Base-by-base conservation (phyloP, 345 rosid species). In the Populus pruinosa region DNA sequence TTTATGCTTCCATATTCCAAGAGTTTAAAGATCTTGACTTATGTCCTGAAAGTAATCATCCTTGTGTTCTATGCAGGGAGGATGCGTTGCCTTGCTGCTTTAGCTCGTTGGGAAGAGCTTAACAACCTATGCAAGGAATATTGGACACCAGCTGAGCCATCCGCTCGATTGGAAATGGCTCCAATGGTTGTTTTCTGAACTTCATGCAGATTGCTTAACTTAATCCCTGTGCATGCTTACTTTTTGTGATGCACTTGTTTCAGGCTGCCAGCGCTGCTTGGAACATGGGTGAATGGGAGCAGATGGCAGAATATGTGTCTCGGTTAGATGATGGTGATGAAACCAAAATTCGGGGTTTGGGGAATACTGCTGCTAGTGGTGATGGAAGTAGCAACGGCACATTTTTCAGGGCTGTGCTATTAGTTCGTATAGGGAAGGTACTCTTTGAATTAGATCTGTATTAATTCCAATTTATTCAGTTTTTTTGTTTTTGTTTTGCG, bases 261-360 rank as follows among this genome's bases (percentile, higher is more conserved):
- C 81, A 95, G 99, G 99, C 99, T 79, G 98, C 98, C 81, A 59
- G 17, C 53, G 99, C 99, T 88, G 99, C 99, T 75, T 96, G 98
- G 99, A 96, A 92, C 80, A 96, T 96, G 99, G 98, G 98, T 66
- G 98, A 96, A 80, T 96, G 99, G 99, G 98, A 96, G 82, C 98
- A 93, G 84, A 96, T 96, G 99, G 94, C 95, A 17, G 99, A 96
- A 85, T 96, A 93, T 87, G 98, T 92, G 69, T 92, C 93, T 76
- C 89, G 94, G 67, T 86, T 96, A 80, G 99, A 96, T 76, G 96
- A 96, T 87, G 98, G 98, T 41, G 99, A 96, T 87, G 98, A 93
- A 83, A 85, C 92, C 70, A 96, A 89, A 88, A 91, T 90, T 25
- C 85, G 97, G 68, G 90, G 85, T 81, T 88, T 93, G 83, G 91